Evolutionary conservation across 148 eudicot species (phyloP), one percentile per base, ranked within the genome.

Genomic region (Cornus kousa): DNA sequence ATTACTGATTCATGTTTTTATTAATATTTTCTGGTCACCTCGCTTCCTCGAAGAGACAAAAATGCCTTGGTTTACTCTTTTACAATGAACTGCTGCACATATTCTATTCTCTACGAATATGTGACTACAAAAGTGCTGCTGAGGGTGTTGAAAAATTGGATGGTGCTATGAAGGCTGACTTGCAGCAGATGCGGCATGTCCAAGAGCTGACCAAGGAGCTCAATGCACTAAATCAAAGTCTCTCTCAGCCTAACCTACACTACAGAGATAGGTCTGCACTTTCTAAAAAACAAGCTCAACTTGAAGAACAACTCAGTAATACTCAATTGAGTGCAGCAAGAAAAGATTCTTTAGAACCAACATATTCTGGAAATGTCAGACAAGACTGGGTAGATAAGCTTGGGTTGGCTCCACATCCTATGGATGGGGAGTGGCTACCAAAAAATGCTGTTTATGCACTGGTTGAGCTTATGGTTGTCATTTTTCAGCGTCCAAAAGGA

Each of bases 361-460:
- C 90, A 72, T 82, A 87, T 83, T 84, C 82, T 87, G 94, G 93
- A 72, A 87, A 88, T 84, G 81, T 86, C 82, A 91, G 80, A 83
- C 83, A 89, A 78, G 84, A 82, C 22, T 90, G 83, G 78, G 83
- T 83, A 22, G 97, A 92, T 67, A 92, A 89, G 85, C 92, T 96
- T 83, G 89, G 87, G 89, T 77, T 96, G 80, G 98, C 99, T 9
- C 95, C 97, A 57, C 87, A 91, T 78, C 99, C 99, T 33, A 92
- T 96, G 80, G 89, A 92, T 84, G 99, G 99, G 78, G 99, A 96
- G 79, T 96, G 99, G 99, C 88, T 96, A 75, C 98, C 99, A 66
- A 96, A 88, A 86, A 83, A 87, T 90, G 99, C 99, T 67, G 88
- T 92, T 62, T 92, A 89, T 89, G 95, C 97, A 53, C 86, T 96